Conservation (phyloP, 331 rosid genomes). For the Phaseolus coccineus region DNA sequence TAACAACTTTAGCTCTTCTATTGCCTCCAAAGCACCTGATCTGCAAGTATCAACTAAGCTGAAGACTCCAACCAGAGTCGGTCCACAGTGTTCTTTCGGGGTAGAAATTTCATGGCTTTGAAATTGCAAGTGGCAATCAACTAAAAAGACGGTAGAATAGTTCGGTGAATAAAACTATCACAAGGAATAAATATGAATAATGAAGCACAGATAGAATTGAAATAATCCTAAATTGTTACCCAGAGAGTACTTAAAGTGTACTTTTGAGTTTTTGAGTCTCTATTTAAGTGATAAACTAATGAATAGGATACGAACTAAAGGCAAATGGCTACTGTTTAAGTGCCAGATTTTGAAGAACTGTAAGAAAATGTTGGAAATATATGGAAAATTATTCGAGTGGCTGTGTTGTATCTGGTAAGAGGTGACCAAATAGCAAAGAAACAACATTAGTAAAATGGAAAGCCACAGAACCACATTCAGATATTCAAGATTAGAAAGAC, state of each 20-base stretch:
- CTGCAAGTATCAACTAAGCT: conserved; percentile 72
- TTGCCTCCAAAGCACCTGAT: conserved; percentile 73
- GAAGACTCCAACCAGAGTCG: conserved; percentile 60
- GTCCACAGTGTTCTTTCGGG: conserved; percentile 38
- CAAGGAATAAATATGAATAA: not conserved
- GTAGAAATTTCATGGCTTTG: conserved; percentile 24
- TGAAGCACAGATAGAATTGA: not conserved
- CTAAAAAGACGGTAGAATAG: not conserved
- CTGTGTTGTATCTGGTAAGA: not conserved
- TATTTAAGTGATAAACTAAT: not conserved
- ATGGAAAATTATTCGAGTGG: not conserved
- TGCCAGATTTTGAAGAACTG: not conserved
- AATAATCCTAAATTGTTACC: not conserved
- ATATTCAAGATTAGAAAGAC: not conserved
- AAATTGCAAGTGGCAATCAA: not conserved
- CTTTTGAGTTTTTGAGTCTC: not conserved
- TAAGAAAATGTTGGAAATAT: not conserved
- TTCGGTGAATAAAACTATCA: not conserved
- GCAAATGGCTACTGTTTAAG: not conserved
- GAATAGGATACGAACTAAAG: not conserved
- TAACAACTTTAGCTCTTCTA: conserved; percentile 62
- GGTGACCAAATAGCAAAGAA: not conserved
- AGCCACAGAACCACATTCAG: not conserved
- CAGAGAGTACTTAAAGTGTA: not conserved
- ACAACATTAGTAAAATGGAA: not conserved